Evolutionary conservation across 176 grass and related monocot species (phyloP).

Genomic region (Themeda triandra): DNA sequence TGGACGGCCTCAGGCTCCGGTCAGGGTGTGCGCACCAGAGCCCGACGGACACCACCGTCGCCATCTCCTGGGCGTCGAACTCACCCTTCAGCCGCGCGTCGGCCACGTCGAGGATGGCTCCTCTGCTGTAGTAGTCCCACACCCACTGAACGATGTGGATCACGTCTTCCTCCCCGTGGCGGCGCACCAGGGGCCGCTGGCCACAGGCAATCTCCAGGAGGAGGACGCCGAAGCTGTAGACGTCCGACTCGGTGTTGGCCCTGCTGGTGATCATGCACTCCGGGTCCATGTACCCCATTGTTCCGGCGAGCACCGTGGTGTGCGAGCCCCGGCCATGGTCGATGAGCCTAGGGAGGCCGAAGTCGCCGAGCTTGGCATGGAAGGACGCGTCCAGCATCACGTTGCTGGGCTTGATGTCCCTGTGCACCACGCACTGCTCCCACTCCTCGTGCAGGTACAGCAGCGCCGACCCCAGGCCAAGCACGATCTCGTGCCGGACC

Average conservation of each 20-base stretch:
- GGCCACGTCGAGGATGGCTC: slow-evolving; percentile 9
- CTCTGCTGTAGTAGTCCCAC: slow-evolving; percentile 18
- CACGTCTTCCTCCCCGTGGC: not conserved
- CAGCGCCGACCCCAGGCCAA: not conserved
- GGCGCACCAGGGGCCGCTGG: not conserved
- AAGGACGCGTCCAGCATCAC: slow-evolving; percentile 31
- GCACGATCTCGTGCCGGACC: slow-evolving; percentile 5
- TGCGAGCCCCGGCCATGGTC: slow-evolving; percentile 17
- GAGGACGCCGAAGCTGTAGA: slow-evolving; percentile 46
- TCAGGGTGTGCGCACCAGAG: slow-evolving; percentile 50
- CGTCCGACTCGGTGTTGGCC: slow-evolving; percentile 15
- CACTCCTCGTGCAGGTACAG: slow-evolving; percentile 37
- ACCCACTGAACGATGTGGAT: slow-evolving; percentile 15
- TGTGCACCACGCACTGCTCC: slow-evolving; percentile 31
- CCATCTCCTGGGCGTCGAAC: slow-evolving; percentile 21
- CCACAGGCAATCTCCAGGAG: slow-evolving; percentile 37
- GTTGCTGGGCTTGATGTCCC: slow-evolving; percentile 40
- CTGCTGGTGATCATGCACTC: slow-evolving; percentile 13
- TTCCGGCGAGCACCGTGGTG: slow-evolving; percentile 28
- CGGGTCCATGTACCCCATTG: slow-evolving; percentile 37
- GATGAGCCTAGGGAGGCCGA: slow-evolving; percentile 21
- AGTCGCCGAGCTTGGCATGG: slow-evolving; percentile 47
- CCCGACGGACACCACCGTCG: slow-evolving; percentile 29
- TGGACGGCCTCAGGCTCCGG: slow-evolving; percentile 17
- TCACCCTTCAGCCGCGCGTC: slow-evolving; percentile 14